Evolutionary conservation across 108 stramenopile genomes (phyloP), one percentile per base, ranked within the genome.

Genomic region (Stephanodiscus triporus): DNA sequence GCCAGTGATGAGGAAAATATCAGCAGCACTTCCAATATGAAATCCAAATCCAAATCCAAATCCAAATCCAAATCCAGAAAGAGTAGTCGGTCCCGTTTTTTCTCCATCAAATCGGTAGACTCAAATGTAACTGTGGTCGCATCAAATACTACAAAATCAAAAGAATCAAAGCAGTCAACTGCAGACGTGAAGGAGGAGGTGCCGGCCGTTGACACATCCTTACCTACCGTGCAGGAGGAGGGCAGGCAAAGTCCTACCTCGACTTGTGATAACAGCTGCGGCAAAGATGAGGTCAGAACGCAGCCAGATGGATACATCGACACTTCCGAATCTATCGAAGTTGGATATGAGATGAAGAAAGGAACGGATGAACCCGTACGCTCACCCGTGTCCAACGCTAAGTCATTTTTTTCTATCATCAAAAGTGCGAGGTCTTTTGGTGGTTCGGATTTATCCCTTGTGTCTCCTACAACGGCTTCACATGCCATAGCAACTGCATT

Each of bases 111-210:
- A 24, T 70, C 69, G 76, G 68, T 37, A 9, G 76, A 77, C 36
- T 65, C 63, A 16, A 77, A 77, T 58, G 68, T 68, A 38, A 77
- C 76, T 13, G 76, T 63, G 10, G 63, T 70, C n/a, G 34, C 62
- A 20, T 54, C 38, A 22, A 77, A 77, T 34, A 77, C 76, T 40
- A 70, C 76, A 45, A 77, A 65, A 56, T 49, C 63, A 4, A 67
- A 67, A 32, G 3, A 2, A 30, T 53, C 0, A 29, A 48, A 19
- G 0, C 5, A 60, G 32, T 29, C 19, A 17, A 38, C 20, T 24
- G 68, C 50, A 7, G 43, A 40, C 6, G 36, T 47, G 16, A 54
- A 42, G 38, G 55, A 57, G 60, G 68, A 49, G 9, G 63, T 56
- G 53, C 56, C 68, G 13, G 55, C 13, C n/a, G 2, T 22, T 37